phyloP scores from a whole-genome alignment of 1,139 yeast species.

The Magnusiomyces sp. region DNA sequence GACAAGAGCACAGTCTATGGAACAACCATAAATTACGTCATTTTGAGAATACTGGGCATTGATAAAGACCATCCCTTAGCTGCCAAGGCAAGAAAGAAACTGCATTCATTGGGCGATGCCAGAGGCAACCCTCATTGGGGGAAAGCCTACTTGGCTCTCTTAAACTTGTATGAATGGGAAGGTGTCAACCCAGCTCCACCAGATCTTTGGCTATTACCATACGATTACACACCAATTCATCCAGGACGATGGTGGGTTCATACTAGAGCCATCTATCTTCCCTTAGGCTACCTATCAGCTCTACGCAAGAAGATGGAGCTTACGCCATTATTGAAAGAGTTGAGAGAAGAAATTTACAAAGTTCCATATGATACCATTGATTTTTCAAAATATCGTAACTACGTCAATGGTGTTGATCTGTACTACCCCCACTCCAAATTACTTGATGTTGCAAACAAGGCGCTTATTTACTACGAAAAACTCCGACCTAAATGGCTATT shows the following conservation, averaged over 20 bases:
- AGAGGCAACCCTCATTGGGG: conserved; percentile 96
- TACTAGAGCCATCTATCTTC: conserved; percentile 83
- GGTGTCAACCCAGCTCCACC: conserved; percentile 99
- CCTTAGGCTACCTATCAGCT: conserved; percentile 73
- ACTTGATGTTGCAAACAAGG: conserved; percentile 54
- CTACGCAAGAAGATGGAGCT: conserved; percentile 48
- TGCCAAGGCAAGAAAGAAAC: conserved; percentile 64
- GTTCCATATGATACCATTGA: conserved; percentile 58
- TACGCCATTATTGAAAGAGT: conserved; percentile 52
- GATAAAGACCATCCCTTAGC: conserved; percentile 67
- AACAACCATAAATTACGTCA: conserved; percentile 78
- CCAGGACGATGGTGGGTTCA: conserved; percentile 99
- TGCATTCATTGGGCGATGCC: conserved; percentile 79
- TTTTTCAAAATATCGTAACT: conserved; percentile 64
- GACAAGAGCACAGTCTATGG: conserved; percentile 96
- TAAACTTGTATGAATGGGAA: conserved; percentile 84
- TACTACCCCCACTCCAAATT: conserved; percentile 82
- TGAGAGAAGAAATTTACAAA: conserved; percentile 71
- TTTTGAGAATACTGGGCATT: conserved; percentile 69
- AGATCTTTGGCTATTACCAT: conserved; percentile 86
- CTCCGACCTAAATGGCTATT: conserved; percentile 69
- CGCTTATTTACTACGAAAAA: conserved; percentile 57
- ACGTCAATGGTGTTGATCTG: conserved; percentile 84
- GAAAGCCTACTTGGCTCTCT: conserved; percentile 75
- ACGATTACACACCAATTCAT: conserved; percentile 60